Evolutionary conservation across 345 rosid genomes (phyloP).

Genomic region (Capsella bursapastoris): DNA sequence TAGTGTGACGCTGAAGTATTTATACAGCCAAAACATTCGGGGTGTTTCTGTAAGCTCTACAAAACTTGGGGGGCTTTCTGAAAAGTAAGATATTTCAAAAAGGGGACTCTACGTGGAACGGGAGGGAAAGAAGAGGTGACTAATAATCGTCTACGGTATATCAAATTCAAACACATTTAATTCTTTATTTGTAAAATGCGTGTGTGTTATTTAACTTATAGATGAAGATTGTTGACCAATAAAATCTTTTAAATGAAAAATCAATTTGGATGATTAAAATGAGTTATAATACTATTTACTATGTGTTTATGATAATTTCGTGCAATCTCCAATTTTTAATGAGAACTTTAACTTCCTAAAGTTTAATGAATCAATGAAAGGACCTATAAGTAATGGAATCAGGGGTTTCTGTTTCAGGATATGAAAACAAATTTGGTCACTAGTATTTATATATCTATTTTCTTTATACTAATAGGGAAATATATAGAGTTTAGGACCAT

Average conservation of each 20-base stretch:
- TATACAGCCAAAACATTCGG: conserved; percentile 3
- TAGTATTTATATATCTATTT: neutral
- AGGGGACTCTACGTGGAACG: neutral
- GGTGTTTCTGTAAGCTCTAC: neutral
- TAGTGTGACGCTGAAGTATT: neutral
- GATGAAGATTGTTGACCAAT: conserved; percentile 1
- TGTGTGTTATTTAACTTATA: neutral
- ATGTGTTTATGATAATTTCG: neutral
- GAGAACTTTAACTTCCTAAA: neutral
- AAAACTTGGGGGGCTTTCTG: neutral
- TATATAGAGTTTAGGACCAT: neutral
- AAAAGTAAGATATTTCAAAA: neutral
- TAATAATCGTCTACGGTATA: neutral
- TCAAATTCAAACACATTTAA: conserved; percentile 19
- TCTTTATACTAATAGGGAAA: neutral
- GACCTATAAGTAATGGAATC: neutral
- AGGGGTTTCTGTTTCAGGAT: conserved; percentile 1
- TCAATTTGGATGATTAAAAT: neutral
- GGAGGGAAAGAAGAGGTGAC: conserved; percentile 38
- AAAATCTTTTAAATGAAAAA: neutral
- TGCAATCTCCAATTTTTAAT: no score
- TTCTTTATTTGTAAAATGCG: neutral
- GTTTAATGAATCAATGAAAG: neutral
- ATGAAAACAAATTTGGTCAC: neutral
- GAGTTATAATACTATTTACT: neutral